Conservation (phyloP, 176 grass and related monocot genomes). For the Zizania latifolia region DNA sequence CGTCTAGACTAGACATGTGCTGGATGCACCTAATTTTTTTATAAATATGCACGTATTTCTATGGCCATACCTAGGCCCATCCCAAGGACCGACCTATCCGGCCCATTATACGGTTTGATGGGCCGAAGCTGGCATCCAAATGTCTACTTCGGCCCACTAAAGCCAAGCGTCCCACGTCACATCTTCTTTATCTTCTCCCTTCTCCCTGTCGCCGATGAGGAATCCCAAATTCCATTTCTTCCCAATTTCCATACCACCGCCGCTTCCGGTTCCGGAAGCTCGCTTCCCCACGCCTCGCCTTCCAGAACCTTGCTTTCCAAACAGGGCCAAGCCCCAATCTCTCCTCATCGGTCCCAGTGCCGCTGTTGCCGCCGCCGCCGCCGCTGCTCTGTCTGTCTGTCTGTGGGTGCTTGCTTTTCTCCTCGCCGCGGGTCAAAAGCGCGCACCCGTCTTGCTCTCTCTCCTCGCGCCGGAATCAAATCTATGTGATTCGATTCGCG, state of each 20-base stretch:
- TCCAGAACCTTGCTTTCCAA: slow-evolving; percentile 39
- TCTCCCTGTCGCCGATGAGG: background rate
- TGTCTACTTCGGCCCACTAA: background rate
- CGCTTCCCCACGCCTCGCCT: background rate
- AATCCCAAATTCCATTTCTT: slow-evolving; percentile 9
- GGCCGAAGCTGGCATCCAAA: too few species aligned
- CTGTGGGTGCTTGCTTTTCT: background rate
- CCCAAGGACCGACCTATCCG: too few species aligned
- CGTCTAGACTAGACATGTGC: too few species aligned
- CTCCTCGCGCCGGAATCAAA: slow-evolving; percentile 6
- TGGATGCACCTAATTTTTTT: too few species aligned
- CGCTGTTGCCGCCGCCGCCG: too few species aligned
- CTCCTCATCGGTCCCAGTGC: background rate
- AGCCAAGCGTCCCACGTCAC: background rate
- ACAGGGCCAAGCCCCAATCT: background rate
- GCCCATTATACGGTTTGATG: background rate
- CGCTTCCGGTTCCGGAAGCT: slow-evolving; percentile 37
- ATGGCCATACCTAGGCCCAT: too few species aligned
- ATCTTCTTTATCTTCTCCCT: background rate
- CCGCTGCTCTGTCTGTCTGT: too few species aligned
- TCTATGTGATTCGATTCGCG: background rate
- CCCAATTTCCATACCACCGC: background rate
- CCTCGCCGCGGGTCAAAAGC: background rate
- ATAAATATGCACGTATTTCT: too few species aligned
- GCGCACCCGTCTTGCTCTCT: background rate